Conservation (phyloP, 2,329 filamentous ascomycete genomes). For the Ophiostoma montium region DNA sequence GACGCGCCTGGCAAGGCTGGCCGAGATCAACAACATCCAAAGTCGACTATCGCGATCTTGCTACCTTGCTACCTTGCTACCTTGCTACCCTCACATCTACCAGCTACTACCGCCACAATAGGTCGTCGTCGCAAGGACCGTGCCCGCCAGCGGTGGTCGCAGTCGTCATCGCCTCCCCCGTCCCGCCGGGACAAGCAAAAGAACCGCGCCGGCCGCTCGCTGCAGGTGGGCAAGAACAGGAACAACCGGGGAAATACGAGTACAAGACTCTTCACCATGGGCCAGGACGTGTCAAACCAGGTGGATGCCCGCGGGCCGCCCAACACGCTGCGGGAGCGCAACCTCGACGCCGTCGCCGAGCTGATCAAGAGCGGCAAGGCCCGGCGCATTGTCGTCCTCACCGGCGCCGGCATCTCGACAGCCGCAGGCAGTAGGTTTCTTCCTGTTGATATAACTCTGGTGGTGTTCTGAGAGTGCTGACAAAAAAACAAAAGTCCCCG, state of each 20-base stretch:
- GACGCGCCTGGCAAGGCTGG: no score
- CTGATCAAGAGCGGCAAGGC: conserved; percentile 59
- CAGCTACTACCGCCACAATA: conserved; percentile 10
- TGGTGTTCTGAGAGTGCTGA: background rate
- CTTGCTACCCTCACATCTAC: no score
- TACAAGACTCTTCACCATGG: conserved; percentile 46
- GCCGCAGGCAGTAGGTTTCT: conserved; percentile 43
- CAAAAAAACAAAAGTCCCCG: conserved; percentile 57
- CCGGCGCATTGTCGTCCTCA: conserved; percentile 70
- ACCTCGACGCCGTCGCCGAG: conserved; percentile 60
- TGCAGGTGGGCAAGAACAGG: conserved; percentile 2
- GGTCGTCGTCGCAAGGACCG: conserved; percentile 11
- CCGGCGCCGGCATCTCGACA: conserved; percentile 78
- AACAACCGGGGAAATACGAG: background rate
- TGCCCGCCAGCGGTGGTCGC: conserved; percentile 9
- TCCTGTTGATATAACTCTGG: background rate
- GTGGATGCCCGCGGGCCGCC: conserved; percentile 52
- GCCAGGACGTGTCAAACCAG: conserved; percentile 62
- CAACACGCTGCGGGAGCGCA: conserved; percentile 51
- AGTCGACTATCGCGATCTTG: no score
- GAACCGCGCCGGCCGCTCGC: conserved; percentile 1
- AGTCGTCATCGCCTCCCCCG: conserved; percentile 4
- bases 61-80: no score
- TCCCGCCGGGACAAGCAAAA: conserved; percentile 7
- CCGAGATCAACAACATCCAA: no score